These are phyloP conservation scores for Elongisporangium prolatum DNA, from an alignment of 352 stramenopile genomes.

Conservation along the genomic window DNA sequence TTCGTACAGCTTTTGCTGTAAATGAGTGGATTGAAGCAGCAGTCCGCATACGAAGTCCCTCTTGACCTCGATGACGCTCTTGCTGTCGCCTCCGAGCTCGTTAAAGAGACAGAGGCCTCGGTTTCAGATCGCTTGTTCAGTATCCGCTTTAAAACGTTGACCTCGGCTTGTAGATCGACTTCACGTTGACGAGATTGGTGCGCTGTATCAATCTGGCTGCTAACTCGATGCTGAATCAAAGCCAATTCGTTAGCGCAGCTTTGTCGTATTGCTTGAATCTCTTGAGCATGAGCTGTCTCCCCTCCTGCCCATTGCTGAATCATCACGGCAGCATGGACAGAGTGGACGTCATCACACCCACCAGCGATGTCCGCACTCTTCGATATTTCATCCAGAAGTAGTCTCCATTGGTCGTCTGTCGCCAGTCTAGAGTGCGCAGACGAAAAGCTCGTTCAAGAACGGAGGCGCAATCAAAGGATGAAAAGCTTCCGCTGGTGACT, in stretches of 20 bases:
- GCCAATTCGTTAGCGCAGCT: constrained; percentile 14
- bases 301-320: constrained; percentile 22
- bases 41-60: constrained; percentile 14
- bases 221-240: constrained; percentile 6
- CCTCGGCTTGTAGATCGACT: constrained; percentile 17
- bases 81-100: background rate
- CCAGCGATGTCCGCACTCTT: background rate
- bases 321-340: constrained; percentile 15
- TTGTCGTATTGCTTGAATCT: constrained; percentile 14
- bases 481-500: background rate
- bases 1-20: constrained; percentile 16
- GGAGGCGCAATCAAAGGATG: background rate
- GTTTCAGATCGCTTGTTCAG: background rate
- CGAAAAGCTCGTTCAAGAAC: background rate
- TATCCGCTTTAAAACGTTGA: constrained; percentile 13
- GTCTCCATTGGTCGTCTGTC: background rate
- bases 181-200: constrained; percentile 10
- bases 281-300: constrained; percentile 19
- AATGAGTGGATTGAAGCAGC: constrained; percentile 11
- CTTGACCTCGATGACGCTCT: background rate
- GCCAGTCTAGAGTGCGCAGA: background rate
- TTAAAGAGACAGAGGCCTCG: background rate
- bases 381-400: background rate
- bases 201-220: constrained; percentile 11
- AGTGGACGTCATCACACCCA: background rate